Evolutionary conservation across 768 basidiomycete species (phyloP).

Genomic region (Rhizopogon salebrosus): DNA sequence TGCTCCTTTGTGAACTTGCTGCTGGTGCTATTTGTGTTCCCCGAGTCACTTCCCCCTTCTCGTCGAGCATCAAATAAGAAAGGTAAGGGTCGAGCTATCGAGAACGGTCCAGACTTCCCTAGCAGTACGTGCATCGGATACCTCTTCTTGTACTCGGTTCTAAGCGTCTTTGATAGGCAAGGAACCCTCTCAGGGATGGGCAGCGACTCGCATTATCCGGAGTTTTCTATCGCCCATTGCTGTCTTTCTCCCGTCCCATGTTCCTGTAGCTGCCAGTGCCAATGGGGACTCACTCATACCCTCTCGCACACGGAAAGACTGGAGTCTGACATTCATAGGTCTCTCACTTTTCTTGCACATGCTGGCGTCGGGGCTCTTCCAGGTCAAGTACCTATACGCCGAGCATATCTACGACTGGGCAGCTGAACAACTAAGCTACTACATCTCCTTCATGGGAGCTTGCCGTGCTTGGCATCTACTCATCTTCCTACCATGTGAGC

Average conservation of each 20-base stretch:
- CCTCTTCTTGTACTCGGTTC: not conserved
- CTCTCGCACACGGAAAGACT: conserved; percentile 54
- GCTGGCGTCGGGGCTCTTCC: conserved; percentile 66
- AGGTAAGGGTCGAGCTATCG: conserved; percentile 24
- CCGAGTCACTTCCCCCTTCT: conserved; percentile 44
- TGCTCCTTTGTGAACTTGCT: conserved; percentile 46
- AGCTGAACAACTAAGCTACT: conserved; percentile 65
- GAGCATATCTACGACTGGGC: conserved; percentile 69
- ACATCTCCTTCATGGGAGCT: conserved; percentile 66
- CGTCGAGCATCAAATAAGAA: conserved; percentile 22
- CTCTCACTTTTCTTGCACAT: conserved; percentile 57
- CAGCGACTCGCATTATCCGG: conserved; percentile 24
- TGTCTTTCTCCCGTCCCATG: conserved; percentile 58
- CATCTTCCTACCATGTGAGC: conserved; percentile 63
- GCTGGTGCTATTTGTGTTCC: conserved; percentile 55
- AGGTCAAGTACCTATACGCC: conserved; percentile 75
- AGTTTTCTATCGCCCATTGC: conserved; percentile 60
- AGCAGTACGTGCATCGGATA: conserved; percentile 8
- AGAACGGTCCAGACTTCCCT: conserved; percentile 3
- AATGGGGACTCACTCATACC: conserved; percentile 57
- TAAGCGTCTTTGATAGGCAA: not conserved
- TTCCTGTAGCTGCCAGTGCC: conserved; percentile 34
- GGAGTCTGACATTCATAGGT: conserved; percentile 69
- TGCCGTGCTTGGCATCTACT: conserved; percentile 63
- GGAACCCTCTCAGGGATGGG: conserved; percentile 2